Evolutionary conservation across 2,329 filamentous ascomycete genomes (phyloP).

Genomic region (Orbilia ellipsospora): DNA sequence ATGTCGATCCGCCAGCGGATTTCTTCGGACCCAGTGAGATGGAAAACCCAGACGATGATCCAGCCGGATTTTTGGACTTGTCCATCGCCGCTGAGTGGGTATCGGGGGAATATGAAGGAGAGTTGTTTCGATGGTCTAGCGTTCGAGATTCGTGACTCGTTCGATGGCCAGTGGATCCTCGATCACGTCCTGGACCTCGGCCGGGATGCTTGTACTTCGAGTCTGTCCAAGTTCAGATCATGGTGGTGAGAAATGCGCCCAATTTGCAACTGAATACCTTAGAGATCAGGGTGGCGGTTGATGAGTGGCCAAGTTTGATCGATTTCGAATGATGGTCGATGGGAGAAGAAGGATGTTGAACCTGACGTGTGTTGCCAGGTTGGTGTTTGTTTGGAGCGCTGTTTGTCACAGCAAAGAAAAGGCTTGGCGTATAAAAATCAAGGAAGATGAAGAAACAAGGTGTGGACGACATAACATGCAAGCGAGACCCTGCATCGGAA

Average conservation of each 20-base stretch:
- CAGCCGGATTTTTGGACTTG: constrained; percentile 17
- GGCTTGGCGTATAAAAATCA: constrained; percentile 54
- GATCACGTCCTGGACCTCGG: neutral
- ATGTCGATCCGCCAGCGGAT: constrained; percentile 29
- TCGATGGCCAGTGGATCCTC: neutral
- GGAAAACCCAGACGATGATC: constrained; percentile 44
- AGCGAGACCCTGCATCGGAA: constrained; percentile 53
- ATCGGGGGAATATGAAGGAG: neutral
- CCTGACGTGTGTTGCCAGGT: neutral
- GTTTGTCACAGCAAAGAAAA: constrained; percentile 16
- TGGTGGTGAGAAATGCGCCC: constrained; percentile 1
- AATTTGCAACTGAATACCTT: neutral
- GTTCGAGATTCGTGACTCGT: neutral
- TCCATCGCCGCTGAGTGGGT: constrained; percentile 9
- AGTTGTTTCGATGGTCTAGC: constrained; percentile 1
- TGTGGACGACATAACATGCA: constrained; percentile 41
- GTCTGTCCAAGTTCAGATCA: constrained; percentile 1
- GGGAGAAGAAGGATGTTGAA: neutral
- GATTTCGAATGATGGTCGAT: constrained; percentile 14
- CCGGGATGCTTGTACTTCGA: neutral
- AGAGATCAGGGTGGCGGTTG: constrained; percentile 27
- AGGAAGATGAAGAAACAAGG: constrained; percentile 33
- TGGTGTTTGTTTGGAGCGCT: constrained; percentile 13
- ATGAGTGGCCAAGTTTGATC: constrained; percentile 1
- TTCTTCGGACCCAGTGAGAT: constrained; percentile 57